Evolutionary conservation across 2,329 filamentous ascomycete species (phyloP).

Genomic region (Hymenoscyphus linearis): DNA sequence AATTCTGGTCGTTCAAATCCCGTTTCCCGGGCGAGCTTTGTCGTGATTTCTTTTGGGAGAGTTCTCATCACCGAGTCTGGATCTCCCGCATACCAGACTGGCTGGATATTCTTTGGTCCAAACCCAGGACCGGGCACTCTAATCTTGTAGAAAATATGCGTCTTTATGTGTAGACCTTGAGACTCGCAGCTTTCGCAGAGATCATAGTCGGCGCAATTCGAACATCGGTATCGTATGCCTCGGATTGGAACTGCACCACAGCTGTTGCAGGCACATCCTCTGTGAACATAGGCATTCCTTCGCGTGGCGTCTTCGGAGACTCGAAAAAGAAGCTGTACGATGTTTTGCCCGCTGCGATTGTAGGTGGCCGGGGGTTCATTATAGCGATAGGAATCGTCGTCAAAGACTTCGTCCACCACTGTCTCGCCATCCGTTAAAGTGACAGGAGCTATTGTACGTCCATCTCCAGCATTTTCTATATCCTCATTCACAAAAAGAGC

Average conservation of each 20-base stretch:
- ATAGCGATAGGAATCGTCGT: constrained; percentile 24
- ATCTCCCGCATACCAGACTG: constrained; percentile 84
- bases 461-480: constrained; percentile 32
- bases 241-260: constrained; percentile 86
- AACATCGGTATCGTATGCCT: constrained; percentile 87
- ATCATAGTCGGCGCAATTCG: constrained; percentile 94
- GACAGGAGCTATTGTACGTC: constrained; percentile 17
- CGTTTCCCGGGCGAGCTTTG: constrained; percentile 64
- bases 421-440: constrained; percentile 31
- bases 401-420: constrained; percentile 28
- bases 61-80: constrained; percentile 64
- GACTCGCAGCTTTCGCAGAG: constrained; percentile 91
- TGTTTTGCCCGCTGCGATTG: constrained; percentile 63
- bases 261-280: constrained; percentile 86
- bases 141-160: constrained; percentile 96
- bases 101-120: constrained; percentile 72
- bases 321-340: constrained; percentile 80
- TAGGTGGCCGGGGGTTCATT: constrained; percentile 28
- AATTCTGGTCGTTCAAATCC: constrained; percentile 81
- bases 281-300: constrained; percentile 83
- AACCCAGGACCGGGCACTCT: constrained; percentile 83
- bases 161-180: constrained; percentile 68
- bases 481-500: constrained; percentile 21
- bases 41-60: constrained; percentile 62
- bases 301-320: constrained; percentile 91